Evolutionary conservation across 163 green algal genomes (phyloP).

Genomic region (Botryococcus braunii): DNA sequence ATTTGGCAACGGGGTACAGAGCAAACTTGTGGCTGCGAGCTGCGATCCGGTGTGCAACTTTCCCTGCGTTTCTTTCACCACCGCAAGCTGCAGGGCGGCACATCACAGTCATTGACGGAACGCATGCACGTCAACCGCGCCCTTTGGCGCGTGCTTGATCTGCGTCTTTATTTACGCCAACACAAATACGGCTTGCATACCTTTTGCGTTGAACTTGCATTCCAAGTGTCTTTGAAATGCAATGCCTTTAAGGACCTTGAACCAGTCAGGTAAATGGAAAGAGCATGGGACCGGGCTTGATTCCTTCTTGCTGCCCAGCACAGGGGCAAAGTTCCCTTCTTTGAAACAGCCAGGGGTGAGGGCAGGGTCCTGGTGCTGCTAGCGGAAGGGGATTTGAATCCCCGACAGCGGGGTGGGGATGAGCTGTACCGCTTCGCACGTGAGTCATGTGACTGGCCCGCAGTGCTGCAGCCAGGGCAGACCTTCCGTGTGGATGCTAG

Average conservation of each 20-base stretch:
- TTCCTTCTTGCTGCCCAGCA: neutral
- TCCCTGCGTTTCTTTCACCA: neutral
- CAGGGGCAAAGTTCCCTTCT: too few species aligned
- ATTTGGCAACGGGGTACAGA: slow-evolving; percentile 33
- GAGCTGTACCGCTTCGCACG: slow-evolving; percentile 28
- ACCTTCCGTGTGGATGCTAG: slow-evolving; percentile 43
- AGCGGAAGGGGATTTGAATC: slow-evolving; percentile 35
- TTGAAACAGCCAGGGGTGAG: neutral
- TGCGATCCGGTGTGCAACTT: slow-evolving; percentile 43
- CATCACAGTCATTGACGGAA: neutral
- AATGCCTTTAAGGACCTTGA: too few species aligned
- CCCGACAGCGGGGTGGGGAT: slow-evolving; percentile 14
- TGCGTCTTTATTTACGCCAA: slow-evolving; percentile 2
- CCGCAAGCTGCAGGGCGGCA: neutral
- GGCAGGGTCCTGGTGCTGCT: slow-evolving; percentile 59
- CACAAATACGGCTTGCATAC: neutral
- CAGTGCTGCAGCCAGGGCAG: slow-evolving; percentile 37
- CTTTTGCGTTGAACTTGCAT: neutral
- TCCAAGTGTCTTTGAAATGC: neutral
- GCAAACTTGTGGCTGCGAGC: slow-evolving; percentile 68
- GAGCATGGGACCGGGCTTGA: neutral
- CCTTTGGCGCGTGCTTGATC: too few species aligned
- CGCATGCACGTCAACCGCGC: too few species aligned
- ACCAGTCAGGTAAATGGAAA: neutral
- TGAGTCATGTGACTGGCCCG: slow-evolving; percentile 38